Base-by-base conservation (phyloP, 148 eudicot genomes). In the Rhododendron henanense region DNA sequence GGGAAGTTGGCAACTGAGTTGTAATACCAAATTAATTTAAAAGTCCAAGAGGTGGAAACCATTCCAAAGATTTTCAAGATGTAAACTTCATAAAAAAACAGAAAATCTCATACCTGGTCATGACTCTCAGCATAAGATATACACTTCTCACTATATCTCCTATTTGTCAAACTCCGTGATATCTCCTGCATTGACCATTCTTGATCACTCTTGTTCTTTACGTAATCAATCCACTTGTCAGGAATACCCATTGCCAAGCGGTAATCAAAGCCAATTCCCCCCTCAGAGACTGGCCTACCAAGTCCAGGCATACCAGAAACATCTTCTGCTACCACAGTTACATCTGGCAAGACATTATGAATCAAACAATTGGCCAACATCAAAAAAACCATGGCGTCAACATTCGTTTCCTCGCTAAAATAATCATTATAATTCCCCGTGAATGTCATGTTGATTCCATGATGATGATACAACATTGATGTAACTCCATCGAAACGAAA, bases 241-340 rank as follows among this genome's bases (percentile, higher is more conserved):
- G 99, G 99, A 85, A 97, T 92, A 33, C 94, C 99, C 99, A 97
- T 97, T 48, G 99, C 98, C 53, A 97, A 83, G 74, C 99, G 98
- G 89, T 94, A 97, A 84, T 95, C 96, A 89, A 97, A 97, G 41
- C 99, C 98, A 78, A 94, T 90, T 45, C 96, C 99, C 25, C 98
- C 98, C 88, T 95, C 99, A 69, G 88, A 87, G 65, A 97, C 93
- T 79, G 95, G 91, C 86, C 96, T 90, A 37, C 99, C 92, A 79
- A 97, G 89, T 85, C 98, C 99, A 85, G 99, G 99, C 98, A 94
- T 95, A 67, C 99, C 99, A 75, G 99, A 97, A 89, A 97, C 98
- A 94, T 97, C 99, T 92, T 97, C 98, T 23, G 98, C 99, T 83
- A 94, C 88, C 55, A 94, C 95, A 75, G 91, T 94, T 71, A 98